Percentiles rank a stretch among this genome's conserved stretches.
These are phyloP conservation scores for Penicillium sp. DNA, from an alignment of 2,329 filamentous ascomycete genomes.

Conservation along the genomic window DNA sequence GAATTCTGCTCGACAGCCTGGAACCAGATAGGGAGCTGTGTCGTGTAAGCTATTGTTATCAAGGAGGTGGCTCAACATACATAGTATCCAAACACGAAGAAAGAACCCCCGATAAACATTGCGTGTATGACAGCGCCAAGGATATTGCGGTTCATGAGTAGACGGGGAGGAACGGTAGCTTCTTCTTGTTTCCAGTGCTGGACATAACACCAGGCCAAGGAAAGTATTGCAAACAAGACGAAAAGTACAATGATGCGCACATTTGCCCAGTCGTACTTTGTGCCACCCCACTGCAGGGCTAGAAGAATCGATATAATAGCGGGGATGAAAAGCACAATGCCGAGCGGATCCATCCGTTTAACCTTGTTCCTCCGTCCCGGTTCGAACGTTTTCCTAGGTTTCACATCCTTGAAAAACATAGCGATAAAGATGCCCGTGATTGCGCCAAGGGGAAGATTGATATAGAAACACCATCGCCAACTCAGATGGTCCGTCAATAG, in stretches of 20 bases:
- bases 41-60: neutral
- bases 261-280: constrained; percentile 46
- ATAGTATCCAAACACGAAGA: constrained; percentile 50
- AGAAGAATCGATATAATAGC: constrained; percentile 49
- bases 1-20: constrained; percentile 38
- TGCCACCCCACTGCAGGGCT: constrained; percentile 49
- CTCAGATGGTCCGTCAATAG: constrained; percentile 42
- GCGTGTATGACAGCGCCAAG: constrained; percentile 42
- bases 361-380: constrained; percentile 22
- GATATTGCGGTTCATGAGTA: constrained; percentile 47
- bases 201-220: constrained; percentile 40
- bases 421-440: constrained; percentile 34
- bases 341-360: constrained; percentile 41
- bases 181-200: constrained; percentile 42
- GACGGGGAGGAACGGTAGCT: constrained; percentile 47
- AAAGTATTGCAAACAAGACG: constrained; percentile 51
- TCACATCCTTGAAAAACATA: constrained; percentile 31
- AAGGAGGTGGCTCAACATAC: constrained; percentile 15
- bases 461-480: constrained; percentile 48
- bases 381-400: constrained; percentile 22
- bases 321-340: constrained; percentile 47
- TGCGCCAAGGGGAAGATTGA: constrained; percentile 39
- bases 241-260: constrained; percentile 50
- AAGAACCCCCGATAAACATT: constrained; percentile 45
- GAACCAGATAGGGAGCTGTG: constrained; percentile 46